Conservation (phyloP, 2,329 filamentous ascomycete species). For the Paramyrothecium roridum region DNA sequence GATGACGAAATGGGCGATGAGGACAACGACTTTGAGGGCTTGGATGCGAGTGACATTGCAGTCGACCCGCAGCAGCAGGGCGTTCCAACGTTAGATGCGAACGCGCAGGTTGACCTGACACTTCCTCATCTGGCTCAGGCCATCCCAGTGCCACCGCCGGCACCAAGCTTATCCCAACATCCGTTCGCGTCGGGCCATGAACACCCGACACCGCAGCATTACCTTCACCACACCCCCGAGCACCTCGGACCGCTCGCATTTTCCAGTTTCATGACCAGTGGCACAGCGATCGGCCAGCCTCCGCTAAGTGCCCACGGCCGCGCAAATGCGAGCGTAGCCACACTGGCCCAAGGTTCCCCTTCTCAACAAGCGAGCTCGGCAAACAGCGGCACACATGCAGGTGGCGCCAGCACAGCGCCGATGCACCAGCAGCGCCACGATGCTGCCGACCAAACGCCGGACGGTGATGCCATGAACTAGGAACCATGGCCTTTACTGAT, state of each 20-base stretch:
- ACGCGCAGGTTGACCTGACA: slow-evolving; percentile 5
- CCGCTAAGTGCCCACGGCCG: slow-evolving; percentile 14
- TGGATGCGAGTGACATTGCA: slow-evolving; percentile 35
- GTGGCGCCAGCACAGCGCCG: slow-evolving; percentile 33
- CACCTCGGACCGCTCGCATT: slow-evolving; percentile 15
- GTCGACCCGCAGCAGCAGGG: slow-evolving; percentile 27
- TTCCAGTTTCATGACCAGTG: slow-evolving; percentile 24
- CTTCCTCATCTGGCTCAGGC: slow-evolving; percentile 12
- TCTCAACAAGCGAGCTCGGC: slow-evolving; percentile 16
- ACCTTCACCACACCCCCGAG: slow-evolving; percentile 11
- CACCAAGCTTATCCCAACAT: slow-evolving; percentile 17
- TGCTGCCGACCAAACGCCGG: neutral
- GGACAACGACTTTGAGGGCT: slow-evolving; percentile 40
- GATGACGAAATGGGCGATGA: slow-evolving; percentile 42
- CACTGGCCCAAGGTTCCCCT: slow-evolving; percentile 15
- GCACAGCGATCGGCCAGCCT: slow-evolving; percentile 13
- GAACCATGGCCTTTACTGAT: neutral
- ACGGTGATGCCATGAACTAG: neutral
- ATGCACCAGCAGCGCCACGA: slow-evolving; percentile 20
- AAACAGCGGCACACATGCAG: slow-evolving; percentile 15
- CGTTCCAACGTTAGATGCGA: slow-evolving; percentile 8
- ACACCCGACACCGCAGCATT: slow-evolving; percentile 12
- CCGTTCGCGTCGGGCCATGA: slow-evolving; percentile 14
- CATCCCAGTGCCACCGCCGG: slow-evolving; percentile 23
- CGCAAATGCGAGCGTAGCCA: slow-evolving; percentile 26